These are phyloP conservation scores for Phenoliferia sp. DNA, from an alignment of 1,284 basidiomycete genomes.

Conservation along the genomic window DNA sequence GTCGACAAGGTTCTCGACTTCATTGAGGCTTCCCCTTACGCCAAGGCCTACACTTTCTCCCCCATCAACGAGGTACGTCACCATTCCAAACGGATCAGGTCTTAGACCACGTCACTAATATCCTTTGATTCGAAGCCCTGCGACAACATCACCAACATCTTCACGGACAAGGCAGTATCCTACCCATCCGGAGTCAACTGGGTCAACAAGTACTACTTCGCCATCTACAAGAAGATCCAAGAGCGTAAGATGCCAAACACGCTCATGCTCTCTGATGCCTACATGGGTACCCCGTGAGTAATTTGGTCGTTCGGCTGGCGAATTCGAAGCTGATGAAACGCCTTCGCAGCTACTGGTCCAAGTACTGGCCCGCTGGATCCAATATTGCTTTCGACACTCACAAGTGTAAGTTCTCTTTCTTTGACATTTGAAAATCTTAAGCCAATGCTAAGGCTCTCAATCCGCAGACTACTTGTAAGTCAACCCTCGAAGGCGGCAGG, in stretches of 20 bases:
- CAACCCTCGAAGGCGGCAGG: too few species aligned
- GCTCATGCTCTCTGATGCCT: not conserved
- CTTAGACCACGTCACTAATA: too few species aligned
- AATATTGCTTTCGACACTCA: slow-evolving; percentile 1
- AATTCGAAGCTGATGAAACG: not conserved
- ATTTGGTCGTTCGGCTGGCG: not conserved
- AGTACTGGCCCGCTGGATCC: not conserved
- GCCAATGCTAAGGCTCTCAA: too few species aligned
- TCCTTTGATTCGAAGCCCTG: too few species aligned
- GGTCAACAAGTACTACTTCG: not conserved
- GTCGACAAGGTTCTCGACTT: not conserved
- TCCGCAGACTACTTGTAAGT: too few species aligned
- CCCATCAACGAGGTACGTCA: slow-evolving; percentile 6
- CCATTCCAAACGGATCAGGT: too few species aligned
- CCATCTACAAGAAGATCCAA: not conserved
- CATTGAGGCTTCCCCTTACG: not conserved
- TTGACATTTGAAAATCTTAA: too few species aligned
- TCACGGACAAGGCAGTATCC: not conserved
- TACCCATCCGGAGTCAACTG: slow-evolving; percentile 1
- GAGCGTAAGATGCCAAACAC: not conserved
- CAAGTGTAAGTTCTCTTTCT: not conserved
- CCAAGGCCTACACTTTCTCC: not conserved
- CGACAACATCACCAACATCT: not conserved
- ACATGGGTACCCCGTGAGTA: not conserved
- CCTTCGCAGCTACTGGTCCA: not conserved